phyloP scores from a whole-genome alignment of 495 filamentous ascomycete genomes.

The Xylaria cubensis region DNA sequence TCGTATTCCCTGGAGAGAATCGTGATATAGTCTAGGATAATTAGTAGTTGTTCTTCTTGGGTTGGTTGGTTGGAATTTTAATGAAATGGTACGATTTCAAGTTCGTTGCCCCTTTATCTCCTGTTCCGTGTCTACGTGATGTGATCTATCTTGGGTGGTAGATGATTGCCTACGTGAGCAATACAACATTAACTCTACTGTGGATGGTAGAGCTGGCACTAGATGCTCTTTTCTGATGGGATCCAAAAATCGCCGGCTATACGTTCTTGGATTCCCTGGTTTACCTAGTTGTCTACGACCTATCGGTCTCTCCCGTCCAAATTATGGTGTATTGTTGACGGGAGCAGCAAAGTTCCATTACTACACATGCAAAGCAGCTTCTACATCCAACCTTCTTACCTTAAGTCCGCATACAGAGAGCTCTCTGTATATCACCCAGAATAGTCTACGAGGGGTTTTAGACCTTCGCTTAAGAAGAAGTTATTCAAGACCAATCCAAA shows the following conservation, averaged over 20 bases:
- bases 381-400: background rate
- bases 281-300: background rate
- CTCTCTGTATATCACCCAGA: no score
- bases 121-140: background rate
- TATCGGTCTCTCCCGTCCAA: background rate
- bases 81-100: background rate
- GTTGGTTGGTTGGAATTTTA: background rate
- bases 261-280: background rate
- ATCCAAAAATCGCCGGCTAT: background rate
- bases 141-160: background rate
- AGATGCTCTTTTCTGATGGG: background rate
- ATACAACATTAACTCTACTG: background rate
- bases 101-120: background rate
- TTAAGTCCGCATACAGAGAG: background rate
- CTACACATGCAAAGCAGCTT: background rate
- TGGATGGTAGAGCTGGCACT: background rate
- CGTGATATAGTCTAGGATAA: slow-evolving; percentile 27
- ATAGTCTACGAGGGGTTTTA: no score
- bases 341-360: background rate
- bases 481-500: no score
- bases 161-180: background rate
- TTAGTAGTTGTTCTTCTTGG: background rate
- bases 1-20: slow-evolving; percentile 81
- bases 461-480: no score
- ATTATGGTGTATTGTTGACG: background rate